Percentiles rank a stretch among this genome's conserved stretches.
phyloP scores from a whole-genome alignment of 2,329 filamentous ascomycete species.

The Colletotrichum gloeosporioides region DNA sequence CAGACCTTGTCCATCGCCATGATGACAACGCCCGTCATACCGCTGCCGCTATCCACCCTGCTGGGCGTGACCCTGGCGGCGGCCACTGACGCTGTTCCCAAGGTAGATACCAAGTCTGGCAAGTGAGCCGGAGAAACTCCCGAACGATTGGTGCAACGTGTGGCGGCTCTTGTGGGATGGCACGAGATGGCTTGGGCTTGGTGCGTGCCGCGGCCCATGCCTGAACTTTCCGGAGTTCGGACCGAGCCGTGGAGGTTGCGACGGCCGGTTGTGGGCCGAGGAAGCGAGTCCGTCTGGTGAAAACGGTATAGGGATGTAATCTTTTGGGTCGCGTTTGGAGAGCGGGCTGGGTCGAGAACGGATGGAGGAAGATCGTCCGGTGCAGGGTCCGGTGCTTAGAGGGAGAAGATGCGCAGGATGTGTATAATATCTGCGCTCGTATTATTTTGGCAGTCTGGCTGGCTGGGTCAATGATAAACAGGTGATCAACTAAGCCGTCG shows the following conservation, averaged over 20 bases:
- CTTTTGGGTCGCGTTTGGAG: fast-evolving
- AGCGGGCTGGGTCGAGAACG: background rate
- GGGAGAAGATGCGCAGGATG: no score
- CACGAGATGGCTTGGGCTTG: background rate
- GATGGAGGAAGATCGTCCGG: no score
- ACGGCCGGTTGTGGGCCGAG: background rate
- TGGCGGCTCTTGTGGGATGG: background rate
- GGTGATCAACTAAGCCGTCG: fast-evolving
- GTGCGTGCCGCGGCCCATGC: background rate
- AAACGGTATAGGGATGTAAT: fast-evolving
- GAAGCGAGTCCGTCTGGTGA: background rate
- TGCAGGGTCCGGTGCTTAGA: no score
- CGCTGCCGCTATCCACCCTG: background rate
- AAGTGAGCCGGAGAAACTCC: background rate
- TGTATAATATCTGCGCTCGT: background rate
- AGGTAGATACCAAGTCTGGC: background rate
- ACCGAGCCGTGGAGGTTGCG: background rate
- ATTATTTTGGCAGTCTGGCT: background rate
- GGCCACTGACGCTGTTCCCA: background rate
- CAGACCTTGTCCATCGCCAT: background rate
- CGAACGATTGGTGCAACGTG: background rate
- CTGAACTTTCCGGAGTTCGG: background rate
- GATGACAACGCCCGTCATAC: background rate
- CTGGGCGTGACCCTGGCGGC: background rate
- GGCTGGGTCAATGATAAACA: background rate